Percentiles rank a stretch among this genome's conserved stretches.
Evolutionary conservation across 1,284 basidiomycete genomes (phyloP).

Genomic region (Heterobasidion annosum): DNA sequence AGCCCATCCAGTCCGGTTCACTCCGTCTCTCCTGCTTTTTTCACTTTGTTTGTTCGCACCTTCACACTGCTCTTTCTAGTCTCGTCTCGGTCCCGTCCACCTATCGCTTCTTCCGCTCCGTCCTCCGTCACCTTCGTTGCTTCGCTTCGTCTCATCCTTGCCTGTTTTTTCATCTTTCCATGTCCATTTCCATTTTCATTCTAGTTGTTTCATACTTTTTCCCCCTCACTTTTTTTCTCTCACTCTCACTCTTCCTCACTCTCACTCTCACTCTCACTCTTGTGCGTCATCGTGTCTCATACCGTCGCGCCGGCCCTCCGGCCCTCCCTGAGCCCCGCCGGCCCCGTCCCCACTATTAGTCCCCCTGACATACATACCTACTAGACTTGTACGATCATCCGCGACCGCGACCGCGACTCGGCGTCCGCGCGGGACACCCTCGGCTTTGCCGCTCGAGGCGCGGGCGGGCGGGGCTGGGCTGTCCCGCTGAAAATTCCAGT

Average conservation of each 20-base stretch:
- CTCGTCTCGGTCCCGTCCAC: not conserved
- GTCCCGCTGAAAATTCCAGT: too few species aligned
- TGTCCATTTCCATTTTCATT: constrained; percentile 3
- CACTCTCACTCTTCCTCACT: constrained; percentile 21
- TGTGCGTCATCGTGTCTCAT: not conserved
- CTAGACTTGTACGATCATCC: too few species aligned
- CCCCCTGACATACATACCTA: too few species aligned
- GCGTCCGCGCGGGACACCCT: too few species aligned
- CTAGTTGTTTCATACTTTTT: constrained; percentile 22
- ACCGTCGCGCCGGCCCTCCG: too few species aligned
- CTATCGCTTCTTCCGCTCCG: not conserved
- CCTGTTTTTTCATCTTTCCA: constrained; percentile 2
- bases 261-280: constrained; percentile 12
- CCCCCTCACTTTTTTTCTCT: not conserved
- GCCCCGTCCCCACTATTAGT: too few species aligned
- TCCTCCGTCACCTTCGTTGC: not conserved
- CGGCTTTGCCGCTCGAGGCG: too few species aligned
- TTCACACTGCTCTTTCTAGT: not conserved
- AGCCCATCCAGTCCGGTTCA: not conserved
- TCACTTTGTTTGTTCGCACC: not conserved
- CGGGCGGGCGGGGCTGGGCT: too few species aligned
- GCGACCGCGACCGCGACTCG: too few species aligned
- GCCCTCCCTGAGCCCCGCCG: too few species aligned
- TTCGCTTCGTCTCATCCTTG: not conserved
- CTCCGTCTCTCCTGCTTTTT: not conserved